Conservation (phyloP, 2,329 filamentous ascomycete species). For the Pyrenochaeta sp. region DNA sequence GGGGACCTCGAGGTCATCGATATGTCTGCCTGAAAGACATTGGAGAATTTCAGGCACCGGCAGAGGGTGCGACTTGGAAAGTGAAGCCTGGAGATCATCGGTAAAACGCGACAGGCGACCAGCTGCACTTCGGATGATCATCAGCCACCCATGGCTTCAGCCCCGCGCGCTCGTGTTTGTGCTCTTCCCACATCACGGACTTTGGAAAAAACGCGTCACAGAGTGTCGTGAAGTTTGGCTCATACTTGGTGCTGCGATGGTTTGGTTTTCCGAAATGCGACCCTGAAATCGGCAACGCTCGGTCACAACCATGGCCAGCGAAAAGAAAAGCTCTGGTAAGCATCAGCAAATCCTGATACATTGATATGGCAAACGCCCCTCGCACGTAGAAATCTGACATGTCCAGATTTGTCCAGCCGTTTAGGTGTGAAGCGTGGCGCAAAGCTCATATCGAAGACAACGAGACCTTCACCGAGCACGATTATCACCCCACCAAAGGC, state of each 20-base stretch:
- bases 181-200: conserved; percentile 6
- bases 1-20: conserved; percentile 35
- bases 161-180: conserved; percentile 10
- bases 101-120: conserved; percentile 13
- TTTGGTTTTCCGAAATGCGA: conserved; percentile 19
- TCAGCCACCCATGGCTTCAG: conserved; percentile 21
- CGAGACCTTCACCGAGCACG: conserved; percentile 28
- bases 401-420: conserved; percentile 34
- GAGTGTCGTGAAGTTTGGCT: background rate
- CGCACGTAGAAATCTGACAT: conserved; percentile 3
- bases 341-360: background rate
- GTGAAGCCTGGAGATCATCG: conserved; percentile 36
- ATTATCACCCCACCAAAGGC: conserved; percentile 44
- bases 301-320: conserved; percentile 35
- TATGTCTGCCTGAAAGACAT: conserved; percentile 42
- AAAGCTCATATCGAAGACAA: conserved; percentile 32
- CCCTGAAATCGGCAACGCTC: conserved; percentile 21
- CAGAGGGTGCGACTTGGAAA: conserved; percentile 12
- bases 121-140: conserved; percentile 26
- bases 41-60: conserved; percentile 34
- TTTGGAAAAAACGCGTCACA: background rate
- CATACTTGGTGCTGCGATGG: conserved; percentile 3
- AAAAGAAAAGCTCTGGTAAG: conserved; percentile 43
- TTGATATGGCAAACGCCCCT: background rate
- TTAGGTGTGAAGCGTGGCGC: conserved; percentile 35